Base-by-base conservation (phyloP, 768 basidiomycete genomes). In the Hortiboletus campestris region DNA sequence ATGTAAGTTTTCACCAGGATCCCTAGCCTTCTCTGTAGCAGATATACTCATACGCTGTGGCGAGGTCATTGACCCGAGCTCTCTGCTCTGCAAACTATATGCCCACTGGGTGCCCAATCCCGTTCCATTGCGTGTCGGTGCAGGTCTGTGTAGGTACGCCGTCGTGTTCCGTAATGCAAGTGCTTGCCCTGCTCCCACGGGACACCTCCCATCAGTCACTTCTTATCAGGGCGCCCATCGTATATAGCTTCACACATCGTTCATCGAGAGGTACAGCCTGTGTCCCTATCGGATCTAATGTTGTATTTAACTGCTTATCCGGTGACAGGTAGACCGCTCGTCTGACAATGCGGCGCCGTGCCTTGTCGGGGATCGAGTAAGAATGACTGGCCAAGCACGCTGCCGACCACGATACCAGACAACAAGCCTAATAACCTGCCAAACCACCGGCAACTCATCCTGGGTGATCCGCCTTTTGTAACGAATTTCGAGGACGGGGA, bases 171-270 rank as follows among this genome's bases (percentile, higher is more conserved):
- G 56, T 58, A 57, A 55, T 43, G 35, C 42, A 31, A 58, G 58
- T 36, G 42, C 55, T 57, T 56, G 51, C 29, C 43, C 46, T 53
- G 25, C 65, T 73, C 69, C 67, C 69, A 73, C 65, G 70, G 57
- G 40, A 51, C 52, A 56, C 71, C 67, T 75, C 68, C 73, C 77
- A 81, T 79, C 78, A 80, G 73, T 79, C 77, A 78, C 75, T 62
- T 72, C 72, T 78, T 79, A 79, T 79, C 80, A 63, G 67, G 68
- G 60, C 62, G 63, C 57, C 66, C 72, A 72, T 73, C 72, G 67
- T 63, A 66, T 68, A 72, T 71, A 72, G 66, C 60, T 68, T 70
- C 70, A 70, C 65, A 62, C 66, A 67, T 62, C 53, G 57, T 58
- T 53, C 61, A 57, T 66, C 60, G 51, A 67, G 65, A 62, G 55